These are phyloP conservation scores for Blastobotrys illinoisensis DNA, from an alignment of 1,139 yeast genomes.

Conservation along the genomic window DNA sequence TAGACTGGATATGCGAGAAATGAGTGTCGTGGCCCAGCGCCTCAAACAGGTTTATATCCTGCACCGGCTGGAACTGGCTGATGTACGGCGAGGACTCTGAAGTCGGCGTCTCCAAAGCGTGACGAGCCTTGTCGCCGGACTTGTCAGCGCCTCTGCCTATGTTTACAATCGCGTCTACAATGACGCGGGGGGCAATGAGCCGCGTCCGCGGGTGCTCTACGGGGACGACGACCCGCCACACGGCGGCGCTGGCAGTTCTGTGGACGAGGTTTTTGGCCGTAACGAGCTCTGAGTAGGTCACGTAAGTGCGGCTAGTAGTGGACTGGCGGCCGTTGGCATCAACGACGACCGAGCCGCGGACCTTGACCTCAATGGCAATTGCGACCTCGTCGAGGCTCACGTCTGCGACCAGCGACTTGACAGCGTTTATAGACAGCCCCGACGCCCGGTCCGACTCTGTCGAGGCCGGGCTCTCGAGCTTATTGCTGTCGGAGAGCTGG, in stretches of 20 bases:
- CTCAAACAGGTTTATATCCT: constrained; percentile 21
- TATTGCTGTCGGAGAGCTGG: constrained; percentile 5
- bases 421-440: background rate
- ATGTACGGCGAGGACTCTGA: constrained; percentile 10
- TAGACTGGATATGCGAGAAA: constrained; percentile 11
- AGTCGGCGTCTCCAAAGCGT: background rate
- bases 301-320: constrained; percentile 6
- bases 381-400: constrained; percentile 11
- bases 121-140: background rate
- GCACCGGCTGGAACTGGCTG: constrained; percentile 21
- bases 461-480: background rate
- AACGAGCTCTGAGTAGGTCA: constrained; percentile 16
- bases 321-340: constrained; percentile 2
- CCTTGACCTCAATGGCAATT: constrained; percentile 16
- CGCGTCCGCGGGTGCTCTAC: constrained; percentile 28
- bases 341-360: constrained; percentile 12
- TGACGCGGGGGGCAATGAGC: constrained; percentile 21
- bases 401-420: background rate
- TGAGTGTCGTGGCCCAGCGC: constrained; percentile 18
- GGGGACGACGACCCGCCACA: constrained; percentile 25
- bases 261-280: constrained; percentile 13
- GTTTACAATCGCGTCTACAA: constrained; percentile 18
- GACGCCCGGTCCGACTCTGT: background rate
- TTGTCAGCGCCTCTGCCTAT: constrained; percentile 5
- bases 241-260: constrained; percentile 12